Evolutionary conservation across 306 rosid genomes (phyloP), one percentile per base, ranked within the genome.

Genomic region (Prunus davidiana): DNA sequence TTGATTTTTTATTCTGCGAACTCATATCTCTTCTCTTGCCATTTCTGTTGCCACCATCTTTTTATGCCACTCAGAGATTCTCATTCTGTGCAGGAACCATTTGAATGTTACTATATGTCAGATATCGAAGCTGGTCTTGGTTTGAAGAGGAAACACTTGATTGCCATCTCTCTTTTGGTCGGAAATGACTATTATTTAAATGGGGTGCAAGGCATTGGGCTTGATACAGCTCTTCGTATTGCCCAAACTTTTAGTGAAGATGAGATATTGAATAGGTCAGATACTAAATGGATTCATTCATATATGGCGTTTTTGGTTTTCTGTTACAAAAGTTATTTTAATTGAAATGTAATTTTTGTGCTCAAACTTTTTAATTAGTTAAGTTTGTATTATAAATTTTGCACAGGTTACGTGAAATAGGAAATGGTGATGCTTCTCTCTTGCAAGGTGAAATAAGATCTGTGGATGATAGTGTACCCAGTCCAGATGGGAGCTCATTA

Each of bases 101-200:
- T 92, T 83, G 97, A 92, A 83, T 92, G 96, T 87, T 92, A 90
- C 93, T 63, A 71, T 67, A 83, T 92, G 86, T 91, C 96, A 55
- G 98, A 89, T 83, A 89, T 95, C 78, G 96, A 92, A 86, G 89
- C 87, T 47, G 93, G 97, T 63, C 92, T 92, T 76, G 93, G 96
- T 73, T 87, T 95, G 88, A 95, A 90, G 85, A 88, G 97, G 89
- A 88, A 88, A 57, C 99, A 92, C 72, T 86, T 95, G 22, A 84
- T 92, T 75, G 97, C 96, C 52, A 87, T 95, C 55, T 77, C 97
- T 77, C 97, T 95, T 82, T 79, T 95, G 82, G 96, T 87, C 72
- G 97, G 98, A 71, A 95, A 90, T 87, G 98, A 95, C 84, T 82
- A 92, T 72, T 84, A 90, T 85, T 57, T 89, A 79, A 89, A 61